Evolutionary conservation across 495 filamentous ascomycete species (phyloP), one percentile per base, ranked within the genome.

Genomic region (Staphylotrichum longicolle): DNA sequence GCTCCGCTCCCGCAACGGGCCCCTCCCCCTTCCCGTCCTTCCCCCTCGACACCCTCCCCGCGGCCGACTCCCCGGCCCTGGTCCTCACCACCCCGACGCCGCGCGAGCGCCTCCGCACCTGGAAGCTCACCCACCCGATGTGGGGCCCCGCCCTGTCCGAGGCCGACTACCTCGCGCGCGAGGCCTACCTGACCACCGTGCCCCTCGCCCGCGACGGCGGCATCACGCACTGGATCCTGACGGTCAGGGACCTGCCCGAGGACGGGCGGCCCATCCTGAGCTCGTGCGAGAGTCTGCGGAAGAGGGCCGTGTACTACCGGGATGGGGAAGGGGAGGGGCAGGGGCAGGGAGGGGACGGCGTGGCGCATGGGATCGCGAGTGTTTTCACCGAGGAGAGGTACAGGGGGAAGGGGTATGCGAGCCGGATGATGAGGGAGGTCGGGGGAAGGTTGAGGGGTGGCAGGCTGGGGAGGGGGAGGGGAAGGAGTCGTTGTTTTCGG

Each of bases 161-260:
- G 2, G 74, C 86, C 9, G 79, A 85, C 48, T 98, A 98, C 70
- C 82, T 96, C 45, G 75, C 78, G 14, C 89, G 94, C 41, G 94
- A 98, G 75, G 74, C 80, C 30, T 82, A 86, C 66, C 83, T 97
- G 3, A 75, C 76, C 6, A 81, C 80, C n/a, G 85, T 90, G 52
- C 76, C 78, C 0, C 77, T 95, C 27, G 86, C 88, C 37, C 79
- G 82, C 50, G 77, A 94, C 68, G 90, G 89, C 45, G 88, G 87
- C 7, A 75, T 97, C 46, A 90, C 87, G 10, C 85, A 87, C 70
- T 98, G 94, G 94, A 84, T 96, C 61, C 82, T 98, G 3, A 88
- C 92, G 1, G 83, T 91, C 66, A 63, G 65, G 2, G 62, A 67
- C 1, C 70, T 76, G 48, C 69, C 77, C 7, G 73, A 80, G 30